Percentiles rank a stretch among this genome's conserved stretches.
Conservation (phyloP, 2,329 filamentous ascomycete species). For the Sphaceloma murrayae region DNA sequence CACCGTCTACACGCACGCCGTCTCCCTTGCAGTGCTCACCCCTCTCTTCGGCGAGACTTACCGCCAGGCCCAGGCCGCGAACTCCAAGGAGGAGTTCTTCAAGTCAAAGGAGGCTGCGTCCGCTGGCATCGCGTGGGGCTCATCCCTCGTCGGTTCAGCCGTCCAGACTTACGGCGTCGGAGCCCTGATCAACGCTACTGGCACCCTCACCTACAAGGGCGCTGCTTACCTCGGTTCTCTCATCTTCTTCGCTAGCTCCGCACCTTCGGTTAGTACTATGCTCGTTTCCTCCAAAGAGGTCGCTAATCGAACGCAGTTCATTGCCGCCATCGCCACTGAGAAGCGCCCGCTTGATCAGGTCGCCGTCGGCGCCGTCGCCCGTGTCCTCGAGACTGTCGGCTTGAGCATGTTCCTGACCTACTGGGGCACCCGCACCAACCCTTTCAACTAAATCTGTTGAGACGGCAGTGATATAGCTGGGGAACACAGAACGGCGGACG, state of each 20-base stretch:
- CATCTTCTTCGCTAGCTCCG: constrained; percentile 85
- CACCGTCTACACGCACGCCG: constrained; percentile 88
- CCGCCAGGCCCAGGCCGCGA: constrained; percentile 79
- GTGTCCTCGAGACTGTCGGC: constrained; percentile 86
- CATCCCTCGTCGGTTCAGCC: constrained; percentile 77
- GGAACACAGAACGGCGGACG: constrained; percentile 9
- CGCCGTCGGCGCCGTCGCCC: constrained; percentile 71
- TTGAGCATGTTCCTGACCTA: constrained; percentile 87
- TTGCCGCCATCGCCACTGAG: constrained; percentile 79
- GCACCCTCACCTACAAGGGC: constrained; percentile 92
- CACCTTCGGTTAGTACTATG: constrained; percentile 61
- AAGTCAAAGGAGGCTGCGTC: constrained; percentile 84
- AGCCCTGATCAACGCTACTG: constrained; percentile 68
- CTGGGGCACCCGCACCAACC: constrained; percentile 94
- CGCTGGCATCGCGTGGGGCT: constrained; percentile 82
- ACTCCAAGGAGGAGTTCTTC: constrained; percentile 94
- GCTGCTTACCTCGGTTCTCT: constrained; percentile 84
- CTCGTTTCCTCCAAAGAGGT: not conserved
- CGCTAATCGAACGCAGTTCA: constrained; percentile 50
- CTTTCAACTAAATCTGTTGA: constrained; percentile 58
- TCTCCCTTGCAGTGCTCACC: constrained; percentile 76
- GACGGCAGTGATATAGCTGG: not conserved
- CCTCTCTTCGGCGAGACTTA: constrained; percentile 93
- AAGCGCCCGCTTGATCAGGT: constrained; percentile 87
- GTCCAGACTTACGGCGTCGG: constrained; percentile 44